Evolutionary conservation across 2,329 filamentous ascomycete species (phyloP), one percentile per base, ranked within the genome.

Genomic region (Claviceps arundinis): DNA sequence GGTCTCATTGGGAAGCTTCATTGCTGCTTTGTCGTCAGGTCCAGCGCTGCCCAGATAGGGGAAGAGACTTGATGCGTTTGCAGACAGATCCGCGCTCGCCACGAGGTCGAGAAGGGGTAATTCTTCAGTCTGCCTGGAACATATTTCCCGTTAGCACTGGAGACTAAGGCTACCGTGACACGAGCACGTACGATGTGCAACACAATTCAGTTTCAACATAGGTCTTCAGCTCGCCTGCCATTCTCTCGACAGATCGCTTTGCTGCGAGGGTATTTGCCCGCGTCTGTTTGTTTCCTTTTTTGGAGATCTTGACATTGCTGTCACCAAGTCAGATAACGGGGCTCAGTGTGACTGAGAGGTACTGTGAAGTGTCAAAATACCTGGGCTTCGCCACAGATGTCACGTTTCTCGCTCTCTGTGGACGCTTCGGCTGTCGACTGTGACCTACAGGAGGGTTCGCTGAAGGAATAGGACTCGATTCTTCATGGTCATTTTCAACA

Each of bases 121-220:
- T 24, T 48, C 37, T 30, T 42, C 42, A 22, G 37, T 37, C 42
- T 14, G 22, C n/a, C 37, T 52, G 37, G 6, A 22, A 24, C 9
- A 26, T 11, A 17, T 30, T n/a, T 6, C 2, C 7, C 44, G 11
- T 16, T 19, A 46, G 17, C 1, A 37, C 2, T 47, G 1, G 4
- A 40, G 24, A 16, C 2, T 16, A 6, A 6, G 42, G 5, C 5
- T 3, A 8, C 42, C 52, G 13, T 24, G 50, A 52, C 13, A 51
- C 48, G 2, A 40, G 9, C 17, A 50, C 57, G 19, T 45, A 55
- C 53, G 17, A 4, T 13, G 17, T 41, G 13, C 30, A 37, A 38
- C 19, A 40, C 16, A 53, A 26, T 5, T 50, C 34, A 7, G 30
- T 17, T 41, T 55, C 46, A 19, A 55, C 49, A 14, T 42, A 48